Conservation (phyloP, 768 basidiomycete species). For the Calocybe cyanea region DNA sequence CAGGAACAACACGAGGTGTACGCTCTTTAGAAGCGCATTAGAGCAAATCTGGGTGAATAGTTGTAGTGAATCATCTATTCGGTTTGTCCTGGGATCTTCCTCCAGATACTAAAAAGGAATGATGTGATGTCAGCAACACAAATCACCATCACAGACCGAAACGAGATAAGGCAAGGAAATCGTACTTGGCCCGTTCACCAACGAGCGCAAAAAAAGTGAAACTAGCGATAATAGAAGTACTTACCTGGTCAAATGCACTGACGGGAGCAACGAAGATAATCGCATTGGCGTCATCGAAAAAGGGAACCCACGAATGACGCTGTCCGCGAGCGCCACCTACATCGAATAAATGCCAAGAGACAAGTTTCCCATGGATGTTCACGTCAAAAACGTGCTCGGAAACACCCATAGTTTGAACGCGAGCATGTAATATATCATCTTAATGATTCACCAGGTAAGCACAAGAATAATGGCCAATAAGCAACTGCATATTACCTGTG, state of each 20-base stretch:
- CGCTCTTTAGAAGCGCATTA: constrained; percentile 73
- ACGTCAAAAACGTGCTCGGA: constrained; percentile 83
- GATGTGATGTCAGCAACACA: constrained; percentile 7
- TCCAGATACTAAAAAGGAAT: constrained; percentile 62
- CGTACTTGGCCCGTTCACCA: too few relatives aligned
- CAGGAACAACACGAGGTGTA: constrained; percentile 55
- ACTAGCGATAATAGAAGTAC: constrained; percentile 6
- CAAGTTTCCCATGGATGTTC: constrained; percentile 70
- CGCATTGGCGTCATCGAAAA: constrained; percentile 72
- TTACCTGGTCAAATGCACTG: constrained; percentile 75
- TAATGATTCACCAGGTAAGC: constrained; percentile 25
- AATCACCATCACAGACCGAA: background rate
- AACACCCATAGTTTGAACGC: constrained; percentile 88
- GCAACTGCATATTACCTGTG: constrained; percentile 45
- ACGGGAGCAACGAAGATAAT: constrained; percentile 80
- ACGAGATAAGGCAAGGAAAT: background rate
- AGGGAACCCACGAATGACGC: constrained; percentile 77
- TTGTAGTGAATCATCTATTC: constrained; percentile 87
- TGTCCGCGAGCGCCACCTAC: constrained; percentile 72
- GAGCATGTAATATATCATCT: constrained; percentile 89
- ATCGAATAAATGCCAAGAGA: constrained; percentile 72
- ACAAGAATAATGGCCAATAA: constrained; percentile 9
- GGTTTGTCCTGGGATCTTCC: constrained; percentile 80
- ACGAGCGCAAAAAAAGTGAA: background rate
- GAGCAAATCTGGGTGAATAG: constrained; percentile 84